These are phyloP conservation scores for Plantago ovata DNA, from an alignment of 257 asterid species.

Conservation along the genomic window DNA sequence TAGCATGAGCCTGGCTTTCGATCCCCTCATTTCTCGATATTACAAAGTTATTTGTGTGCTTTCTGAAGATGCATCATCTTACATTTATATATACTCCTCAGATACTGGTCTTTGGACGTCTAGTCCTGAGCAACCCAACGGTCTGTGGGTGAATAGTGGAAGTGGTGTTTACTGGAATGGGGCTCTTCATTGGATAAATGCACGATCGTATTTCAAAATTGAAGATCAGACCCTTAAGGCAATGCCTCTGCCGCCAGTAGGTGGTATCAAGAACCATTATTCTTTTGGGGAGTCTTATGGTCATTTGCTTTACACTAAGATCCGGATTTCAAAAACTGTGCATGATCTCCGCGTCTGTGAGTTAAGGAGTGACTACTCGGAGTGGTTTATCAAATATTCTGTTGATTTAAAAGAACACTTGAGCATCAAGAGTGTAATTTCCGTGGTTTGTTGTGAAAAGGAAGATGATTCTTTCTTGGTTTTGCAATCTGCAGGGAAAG, in stretches of 20 bases:
- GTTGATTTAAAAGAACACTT: slow-evolving; percentile 6
- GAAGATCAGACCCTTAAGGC: slow-evolving; percentile 3
- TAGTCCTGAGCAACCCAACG: slow-evolving; percentile 6
- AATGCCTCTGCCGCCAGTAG: slow-evolving; percentile 11
- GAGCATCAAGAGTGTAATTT: not conserved
- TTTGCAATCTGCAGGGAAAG: slow-evolving; percentile 25
- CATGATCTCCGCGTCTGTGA: slow-evolving; percentile 18
- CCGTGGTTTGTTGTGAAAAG: not conserved
- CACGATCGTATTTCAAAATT: not conserved
- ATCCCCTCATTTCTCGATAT: slow-evolving; percentile 29
- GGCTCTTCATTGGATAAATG: slow-evolving; percentile 12
- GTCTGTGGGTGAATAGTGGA: not conserved
- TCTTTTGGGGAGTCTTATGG: slow-evolving; percentile 27
- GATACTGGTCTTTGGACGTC: slow-evolving; percentile 25
- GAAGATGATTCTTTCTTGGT: slow-evolving; percentile 24
- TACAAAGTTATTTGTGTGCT: slow-evolving; percentile 25
- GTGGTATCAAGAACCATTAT: not conserved
- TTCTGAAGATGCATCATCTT: not conserved
- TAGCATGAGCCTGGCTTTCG: slow-evolving; percentile 26
- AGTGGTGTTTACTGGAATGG: slow-evolving; percentile 21
- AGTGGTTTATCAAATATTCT: slow-evolving; percentile 24
- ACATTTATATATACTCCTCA: slow-evolving; percentile 24
- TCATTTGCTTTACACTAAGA: slow-evolving; percentile 20
- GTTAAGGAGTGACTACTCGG: slow-evolving; percentile 24
- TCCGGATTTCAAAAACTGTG: too few species aligned